phyloP scores from a whole-genome alignment of 1,284 basidiomycete species.

The Tetrapyrgos nigripes region DNA sequence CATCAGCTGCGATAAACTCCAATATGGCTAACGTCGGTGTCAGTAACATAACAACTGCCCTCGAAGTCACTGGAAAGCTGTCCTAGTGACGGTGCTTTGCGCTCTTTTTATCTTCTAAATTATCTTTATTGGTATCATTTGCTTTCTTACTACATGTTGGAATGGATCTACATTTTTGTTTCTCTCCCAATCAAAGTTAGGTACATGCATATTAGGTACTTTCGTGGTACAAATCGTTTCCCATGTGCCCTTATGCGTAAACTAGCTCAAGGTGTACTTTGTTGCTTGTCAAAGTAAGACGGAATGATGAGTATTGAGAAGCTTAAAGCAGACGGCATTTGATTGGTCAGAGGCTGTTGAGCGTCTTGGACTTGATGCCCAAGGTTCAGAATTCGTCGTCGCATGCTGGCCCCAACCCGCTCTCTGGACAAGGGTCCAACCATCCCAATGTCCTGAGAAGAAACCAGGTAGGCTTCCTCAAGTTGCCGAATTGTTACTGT shows the following conservation, averaged over 20 bases:
- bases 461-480: conserved; percentile 54
- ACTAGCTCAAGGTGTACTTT: no score
- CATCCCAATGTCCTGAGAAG: conserved; percentile 62
- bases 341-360: not conserved
- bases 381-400: conserved; percentile 37
- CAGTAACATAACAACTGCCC: conserved; percentile 47
- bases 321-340: not conserved
- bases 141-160: not conserved
- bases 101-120: conserved; percentile 7
- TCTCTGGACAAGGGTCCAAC: conserved; percentile 31
- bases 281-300: no score
- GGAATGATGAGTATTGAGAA: no score
- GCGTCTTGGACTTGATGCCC: conserved; percentile 33
- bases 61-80: conserved; percentile 35
- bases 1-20: conserved; percentile 45
- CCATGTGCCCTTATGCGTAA: not conserved
- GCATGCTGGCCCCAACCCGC: conserved; percentile 31
- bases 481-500: not conserved
- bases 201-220: not conserved
- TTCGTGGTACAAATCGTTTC: not conserved
- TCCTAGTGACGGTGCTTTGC: conserved; percentile 26
- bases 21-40: conserved; percentile 39
- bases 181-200: conserved; percentile 11
- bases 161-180: conserved; percentile 7
- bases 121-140: conserved; percentile 10